Base-by-base conservation (phyloP, 768 basidiomycete species). In the Nidularia pulvinata region DNA sequence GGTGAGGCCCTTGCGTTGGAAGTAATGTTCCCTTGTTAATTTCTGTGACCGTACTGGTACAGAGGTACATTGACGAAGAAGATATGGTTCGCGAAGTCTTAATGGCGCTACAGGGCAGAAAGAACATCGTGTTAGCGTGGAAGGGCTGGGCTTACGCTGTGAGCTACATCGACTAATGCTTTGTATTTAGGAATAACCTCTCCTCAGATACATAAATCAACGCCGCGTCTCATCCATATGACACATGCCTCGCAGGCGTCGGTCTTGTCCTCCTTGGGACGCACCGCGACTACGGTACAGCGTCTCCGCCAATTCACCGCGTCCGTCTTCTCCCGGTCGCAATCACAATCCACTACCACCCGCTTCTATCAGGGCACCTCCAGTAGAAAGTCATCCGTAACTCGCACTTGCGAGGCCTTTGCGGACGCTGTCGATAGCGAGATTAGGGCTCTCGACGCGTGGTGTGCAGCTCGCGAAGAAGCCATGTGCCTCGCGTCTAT, bases 341-440 rank as follows among this genome's bases (percentile, higher is more conserved):
- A 65, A 37, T 58, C 62, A 35, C 52, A 49, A 46, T 50, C 58
- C 45, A 49, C 55, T 35, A 51, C 47, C 46, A 25, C 25, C 25
- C 25, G 25, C 25, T 25, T 25, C 25, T 25, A 25, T 25, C 25
- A 25, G 54, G 19, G 50, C 55, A 52, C 33, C 11, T 37, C 42
- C 34, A 60, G 44, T 46, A 60, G 37, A 60, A 57, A 46, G 65
- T 44, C 45, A 5, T 36, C 52, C 32, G 58, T 70, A 7, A 83
- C 84, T 7, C 80, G 78, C 33, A 91, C 89, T 0, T 68, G 90
- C n/a, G 89, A 93, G 64, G 92, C 92, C 0, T 92, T 92, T 63
- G 82, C 88, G 1, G 89, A 92, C 52, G 90, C 89, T 0, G 69
- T 93, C 46, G 83, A 84, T 55, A 58, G 70, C 19, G 82, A 89